Evolutionary conservation across 2,329 filamentous ascomycete species (phyloP), one percentile per base, ranked within the genome.

Genomic region (Anisogramma anomala): DNA sequence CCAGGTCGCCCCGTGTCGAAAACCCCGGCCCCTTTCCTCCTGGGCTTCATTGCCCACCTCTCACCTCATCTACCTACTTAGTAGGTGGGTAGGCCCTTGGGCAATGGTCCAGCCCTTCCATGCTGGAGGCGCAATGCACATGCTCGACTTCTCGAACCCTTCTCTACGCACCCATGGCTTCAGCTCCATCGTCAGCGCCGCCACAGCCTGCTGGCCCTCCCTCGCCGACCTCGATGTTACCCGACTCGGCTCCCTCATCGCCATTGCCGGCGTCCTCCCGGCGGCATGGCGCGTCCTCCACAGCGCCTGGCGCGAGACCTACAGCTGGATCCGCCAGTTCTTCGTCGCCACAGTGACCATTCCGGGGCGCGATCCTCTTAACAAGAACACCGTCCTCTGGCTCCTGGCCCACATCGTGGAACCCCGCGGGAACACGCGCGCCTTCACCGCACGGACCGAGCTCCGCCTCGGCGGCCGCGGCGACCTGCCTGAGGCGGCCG

Each of bases 321-420:
- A 63, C 38, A 48, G 55, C 42, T 68, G 60, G 53, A 50, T 67
- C 26, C 56, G 58, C 6, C 58, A 59, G 13, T 64, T 64, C 51
- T 67, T 68, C 43, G 53, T 68, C 3, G 63, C 66, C 0, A 63
- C 63, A 0, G 59, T 69, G 3, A 64, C 57, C 0, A 61, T 69
- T 18, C 63, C 65, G 0, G 62, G 58, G 0, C 58, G 61, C 4
- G 67, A 69, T 42, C 63, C 64, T 4, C 53, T 70, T 23, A 69
- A 69, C 38, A 53, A 59, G 20, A 66, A 62, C 43, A 59, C 68
- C 7, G 57, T 67, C 30, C 62, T 58, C 45, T 70, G 66, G 66
- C 52, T 69, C n/a, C 53, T 63, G 18, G 54, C 58, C 4, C 60
- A 68, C 39, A 50, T 58, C 17, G 50, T 59, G 19, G 56, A 62